phyloP scores from a whole-genome alignment of 1,139 yeast genomes.

The Suhomyces bokatorum region DNA sequence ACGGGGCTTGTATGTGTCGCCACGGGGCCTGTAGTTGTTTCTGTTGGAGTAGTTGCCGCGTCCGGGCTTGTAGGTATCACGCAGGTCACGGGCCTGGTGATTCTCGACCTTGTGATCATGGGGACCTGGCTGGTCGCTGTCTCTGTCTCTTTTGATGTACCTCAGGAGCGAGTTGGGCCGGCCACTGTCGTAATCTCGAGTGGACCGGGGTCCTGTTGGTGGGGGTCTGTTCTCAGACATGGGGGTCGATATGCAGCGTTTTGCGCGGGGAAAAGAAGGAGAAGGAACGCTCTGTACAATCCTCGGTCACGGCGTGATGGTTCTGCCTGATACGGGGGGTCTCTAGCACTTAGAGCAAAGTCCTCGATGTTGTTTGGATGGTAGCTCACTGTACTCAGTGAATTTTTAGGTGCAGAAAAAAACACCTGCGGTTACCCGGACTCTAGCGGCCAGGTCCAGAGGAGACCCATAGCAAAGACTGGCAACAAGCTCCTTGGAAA shows the following conservation, averaged over 20 bases:
- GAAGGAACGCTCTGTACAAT: neutral
- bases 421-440: conserved; percentile 1
- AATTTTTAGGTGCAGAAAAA: conserved; percentile 1
- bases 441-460: neutral
- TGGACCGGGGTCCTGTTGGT: conserved; percentile 37
- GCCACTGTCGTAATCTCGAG: conserved; percentile 21
- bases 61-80: conserved; percentile 13
- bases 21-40: conserved; percentile 15
- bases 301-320: neutral
- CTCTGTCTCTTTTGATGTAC: conserved; percentile 1
- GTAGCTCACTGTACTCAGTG: neutral
- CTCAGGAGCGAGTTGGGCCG: conserved; percentile 1
- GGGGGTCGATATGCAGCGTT: neutral
- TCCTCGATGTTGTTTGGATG: neutral
- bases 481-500: neutral
- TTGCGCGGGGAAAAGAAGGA: neutral
- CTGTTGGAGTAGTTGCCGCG: conserved; percentile 13
- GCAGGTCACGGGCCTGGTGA: conserved; percentile 5
- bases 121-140: conserved; percentile 5
- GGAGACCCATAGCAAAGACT: neutral
- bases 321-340: neutral
- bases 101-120: conserved; percentile 5
- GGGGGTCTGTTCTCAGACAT: conserved; percentile 51
- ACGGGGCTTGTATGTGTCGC: conserved; percentile 14
- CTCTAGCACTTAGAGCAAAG: neutral